Evolutionary conservation across 2,329 filamentous ascomycete genomes (phyloP).

Genomic region (Cadophora luteo-olivacea): DNA sequence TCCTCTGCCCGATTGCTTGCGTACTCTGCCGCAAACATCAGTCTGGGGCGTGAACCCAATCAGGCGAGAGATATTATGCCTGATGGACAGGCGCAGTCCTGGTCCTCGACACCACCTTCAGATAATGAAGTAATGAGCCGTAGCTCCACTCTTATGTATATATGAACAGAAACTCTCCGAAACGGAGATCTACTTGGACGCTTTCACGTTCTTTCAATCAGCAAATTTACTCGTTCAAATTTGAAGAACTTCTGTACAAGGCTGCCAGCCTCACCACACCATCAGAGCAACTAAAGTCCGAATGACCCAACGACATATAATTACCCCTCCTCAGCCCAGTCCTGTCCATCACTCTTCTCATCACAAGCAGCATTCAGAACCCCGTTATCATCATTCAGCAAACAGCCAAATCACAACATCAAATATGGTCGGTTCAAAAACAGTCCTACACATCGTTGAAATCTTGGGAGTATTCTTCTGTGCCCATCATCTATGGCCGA

Average conservation of each 20-base stretch:
- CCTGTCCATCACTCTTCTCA: constrained; percentile 6
- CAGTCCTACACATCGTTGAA: constrained; percentile 34
- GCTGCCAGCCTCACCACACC: constrained; percentile 25
- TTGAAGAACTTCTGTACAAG: constrained; percentile 10
- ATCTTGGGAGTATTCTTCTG: constrained; percentile 38
- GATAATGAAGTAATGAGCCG: background rate
- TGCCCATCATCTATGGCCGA: constrained; percentile 41
- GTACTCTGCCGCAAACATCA: constrained; percentile 10
- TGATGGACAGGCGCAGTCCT: constrained; percentile 16
- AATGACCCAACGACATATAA: constrained; percentile 10
- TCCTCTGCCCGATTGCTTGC: background rate
- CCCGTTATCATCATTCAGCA: constrained; percentile 1
- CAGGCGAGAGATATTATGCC: constrained; percentile 13
- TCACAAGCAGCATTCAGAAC: background rate
- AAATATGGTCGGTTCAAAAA: constrained; percentile 33
- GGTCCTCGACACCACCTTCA: constrained; percentile 7
- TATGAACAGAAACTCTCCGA: background rate
- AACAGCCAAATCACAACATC: constrained; percentile 10
- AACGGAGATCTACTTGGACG: background rate
- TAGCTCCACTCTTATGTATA: constrained; percentile 11
- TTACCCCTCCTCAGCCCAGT: constrained; percentile 16
- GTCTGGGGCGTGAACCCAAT: constrained; percentile 14
- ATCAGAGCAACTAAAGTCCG: background rate
- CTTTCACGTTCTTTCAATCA: constrained; percentile 1
- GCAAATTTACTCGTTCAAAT: background rate